Evolutionary conservation across 768 basidiomycete genomes (phyloP), one percentile per base, ranked within the genome.

Genomic region (Strobilomyces dryophilus): DNA sequence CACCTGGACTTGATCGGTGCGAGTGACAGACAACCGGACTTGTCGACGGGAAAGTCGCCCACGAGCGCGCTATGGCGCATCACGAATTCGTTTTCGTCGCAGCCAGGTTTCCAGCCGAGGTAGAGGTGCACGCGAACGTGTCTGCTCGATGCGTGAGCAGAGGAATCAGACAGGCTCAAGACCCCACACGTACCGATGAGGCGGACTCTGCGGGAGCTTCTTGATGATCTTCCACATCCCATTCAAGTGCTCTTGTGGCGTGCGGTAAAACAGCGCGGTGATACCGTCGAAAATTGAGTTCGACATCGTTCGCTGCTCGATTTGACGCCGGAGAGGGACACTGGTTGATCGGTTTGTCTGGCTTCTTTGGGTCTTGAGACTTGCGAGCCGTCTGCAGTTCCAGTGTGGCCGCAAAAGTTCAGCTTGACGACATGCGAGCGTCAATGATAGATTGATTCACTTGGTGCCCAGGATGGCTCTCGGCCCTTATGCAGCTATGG

Each of bases 41-140:
- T 53, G 4, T 67, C 69, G 43, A 69, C 52, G 2, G 60, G 57
- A 35, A 69, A 59, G 35, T 69, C 68, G 1, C 52, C 60, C 8
- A 67, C 60, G 20, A 69, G 56, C 34, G 65, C 63, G 41, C 61
- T 59, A 29, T 67, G 44, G 5, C 56, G 60, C 57, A 64, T 65
- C 4, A 65, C 49, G 31, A 65, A 63, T 18, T 69, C 65, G 24
- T 52, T 61, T n/a, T 69, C 67, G 41, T 68, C 67, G 24, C 56
- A 59, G 17, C 67, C 69, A 0, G 56, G 63, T 8, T 47, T 27
- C 69, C 69, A 69, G 5, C 58, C 67, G 20, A 63, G 44, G 36
- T 66, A 69, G n/a, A 69, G 47, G 20, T 69, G 68, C 6, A 69
- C 69, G 32, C 68, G 68, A 46, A 69, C 60, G 40, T 71, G 67